Evolutionary conservation across 2,329 filamentous ascomycete species (phyloP).

Genomic region (Podosphaera xanthii): DNA sequence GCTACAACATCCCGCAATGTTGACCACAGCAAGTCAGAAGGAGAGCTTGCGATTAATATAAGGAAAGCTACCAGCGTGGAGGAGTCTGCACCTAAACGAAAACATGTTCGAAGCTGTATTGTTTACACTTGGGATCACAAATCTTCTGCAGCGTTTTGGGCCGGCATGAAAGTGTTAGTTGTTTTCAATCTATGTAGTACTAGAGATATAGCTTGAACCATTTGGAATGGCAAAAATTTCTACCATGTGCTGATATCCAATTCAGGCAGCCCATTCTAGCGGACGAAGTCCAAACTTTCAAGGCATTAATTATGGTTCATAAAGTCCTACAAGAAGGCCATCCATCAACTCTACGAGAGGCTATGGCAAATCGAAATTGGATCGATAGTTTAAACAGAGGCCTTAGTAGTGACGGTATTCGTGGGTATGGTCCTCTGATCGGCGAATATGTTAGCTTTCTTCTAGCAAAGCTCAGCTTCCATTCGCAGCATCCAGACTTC

Average conservation of each 20-base stretch:
- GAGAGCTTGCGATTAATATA: slow-evolving; percentile 47
- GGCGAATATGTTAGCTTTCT: slow-evolving; percentile 93
- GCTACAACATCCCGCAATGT: slow-evolving; percentile 14
- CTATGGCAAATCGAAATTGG: slow-evolving; percentile 72
- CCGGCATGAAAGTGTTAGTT: slow-evolving; percentile 88
- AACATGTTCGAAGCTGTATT: slow-evolving; percentile 94
- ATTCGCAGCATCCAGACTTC: slow-evolving; percentile 90
- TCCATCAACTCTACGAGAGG: slow-evolving; percentile 66
- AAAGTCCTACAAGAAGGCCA: slow-evolving; percentile 96
- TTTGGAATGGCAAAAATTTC: slow-evolving; percentile 3
- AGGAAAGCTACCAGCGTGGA: slow-evolving; percentile 46
- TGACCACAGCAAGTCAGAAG: slow-evolving; percentile 27
- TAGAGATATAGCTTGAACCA: not conserved
- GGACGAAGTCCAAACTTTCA: slow-evolving; percentile 97
- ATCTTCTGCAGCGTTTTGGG: slow-evolving; percentile 85
- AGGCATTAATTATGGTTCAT: slow-evolving; percentile 89
- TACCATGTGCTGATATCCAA: not conserved
- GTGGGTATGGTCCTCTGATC: slow-evolving; percentile 80
- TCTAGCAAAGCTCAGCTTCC: slow-evolving; percentile 85
- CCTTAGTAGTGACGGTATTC: slow-evolving; percentile 58
- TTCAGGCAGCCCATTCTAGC: slow-evolving; percentile 82
- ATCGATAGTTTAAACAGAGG: slow-evolving; percentile 79
- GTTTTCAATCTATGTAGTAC: not conserved
- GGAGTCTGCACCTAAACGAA: slow-evolving; percentile 48
- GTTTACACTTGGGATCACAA: slow-evolving; percentile 99